phyloP scores from a whole-genome alignment of 1,139 yeast species.

The Wickerhamomyces sp. region DNA sequence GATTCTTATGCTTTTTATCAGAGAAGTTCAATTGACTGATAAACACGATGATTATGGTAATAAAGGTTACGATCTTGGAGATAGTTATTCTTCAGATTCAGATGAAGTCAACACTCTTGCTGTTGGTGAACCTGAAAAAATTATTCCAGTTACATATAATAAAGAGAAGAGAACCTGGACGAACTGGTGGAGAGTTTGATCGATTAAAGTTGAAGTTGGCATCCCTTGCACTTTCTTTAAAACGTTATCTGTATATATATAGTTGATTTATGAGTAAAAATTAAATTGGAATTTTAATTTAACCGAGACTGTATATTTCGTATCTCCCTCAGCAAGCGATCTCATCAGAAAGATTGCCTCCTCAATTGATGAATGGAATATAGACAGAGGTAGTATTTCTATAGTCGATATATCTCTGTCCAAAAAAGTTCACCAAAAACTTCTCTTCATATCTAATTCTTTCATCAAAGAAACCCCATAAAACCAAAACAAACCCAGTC shows the following conservation, averaged over 20 bases:
- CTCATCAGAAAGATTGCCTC: neutral
- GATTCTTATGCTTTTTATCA: conserved; percentile 22
- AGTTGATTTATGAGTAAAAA: neutral
- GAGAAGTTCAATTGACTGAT: conserved; percentile 17
- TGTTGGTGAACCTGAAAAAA: no score
- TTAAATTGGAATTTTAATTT: no score
- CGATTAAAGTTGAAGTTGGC: neutral
- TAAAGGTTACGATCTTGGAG: neutral
- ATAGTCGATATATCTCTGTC: conserved; percentile 55
- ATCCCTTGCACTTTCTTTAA: no score
- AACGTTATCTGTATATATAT: no score
- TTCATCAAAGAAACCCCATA: conserved; percentile 62
- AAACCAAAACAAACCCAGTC: conserved; percentile 39
- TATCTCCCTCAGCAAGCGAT: no score
- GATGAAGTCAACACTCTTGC: neutral
- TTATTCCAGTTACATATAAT: neutral
- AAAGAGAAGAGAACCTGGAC: conserved; percentile 16
- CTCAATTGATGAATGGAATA: conserved; percentile 54
- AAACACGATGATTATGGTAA: conserved; percentile 5
- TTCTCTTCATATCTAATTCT: conserved; percentile 71
- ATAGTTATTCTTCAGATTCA: neutral
- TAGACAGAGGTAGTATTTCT: conserved; percentile 44
- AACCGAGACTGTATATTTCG: no score
- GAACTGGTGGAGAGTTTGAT: conserved; percentile 14
- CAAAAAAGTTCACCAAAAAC: conserved; percentile 62